Evolutionary conservation across 352 stramenopile species (phyloP).

Genomic region (Poterioochromonas sp.): DNA sequence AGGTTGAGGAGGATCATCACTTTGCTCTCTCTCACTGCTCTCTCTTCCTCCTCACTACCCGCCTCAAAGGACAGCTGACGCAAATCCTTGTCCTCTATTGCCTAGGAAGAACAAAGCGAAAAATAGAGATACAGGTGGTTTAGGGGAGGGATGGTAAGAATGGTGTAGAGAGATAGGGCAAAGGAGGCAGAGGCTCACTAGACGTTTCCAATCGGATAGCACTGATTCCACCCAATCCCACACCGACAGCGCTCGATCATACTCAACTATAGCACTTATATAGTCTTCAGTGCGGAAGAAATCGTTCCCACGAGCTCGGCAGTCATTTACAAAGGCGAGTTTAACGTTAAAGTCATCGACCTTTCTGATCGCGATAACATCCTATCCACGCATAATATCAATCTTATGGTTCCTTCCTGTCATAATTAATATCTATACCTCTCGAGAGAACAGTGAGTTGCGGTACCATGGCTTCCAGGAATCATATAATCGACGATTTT

Average conservation of each 20-base stretch:
- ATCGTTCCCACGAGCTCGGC: background rate
- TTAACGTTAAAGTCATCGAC: background rate
- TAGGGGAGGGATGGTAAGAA: background rate
- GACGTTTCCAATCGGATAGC: background rate
- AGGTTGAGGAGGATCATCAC: background rate
- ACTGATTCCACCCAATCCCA: background rate
- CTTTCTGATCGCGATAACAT: background rate
- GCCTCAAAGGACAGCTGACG: background rate
- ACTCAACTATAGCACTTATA: background rate
- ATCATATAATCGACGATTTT: background rate
- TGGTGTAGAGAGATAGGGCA: background rate
- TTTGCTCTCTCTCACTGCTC: background rate
- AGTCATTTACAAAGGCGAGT: background rate
- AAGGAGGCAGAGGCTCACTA: background rate
- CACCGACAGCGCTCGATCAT: background rate
- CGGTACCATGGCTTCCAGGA: background rate
- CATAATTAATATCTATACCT: background rate
- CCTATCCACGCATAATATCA: background rate
- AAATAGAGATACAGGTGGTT: no score
- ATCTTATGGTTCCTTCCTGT: background rate
- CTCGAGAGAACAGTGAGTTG: background rate
- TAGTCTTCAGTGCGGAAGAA: background rate
- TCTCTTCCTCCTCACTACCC: background rate
- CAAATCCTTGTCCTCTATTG: background rate
- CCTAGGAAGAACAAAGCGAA: background rate